These are phyloP conservation scores for Cutaneotrichosporon spelunceum DNA, from an alignment of 1,284 basidiomycete genomes.

Conservation along the genomic window DNA sequence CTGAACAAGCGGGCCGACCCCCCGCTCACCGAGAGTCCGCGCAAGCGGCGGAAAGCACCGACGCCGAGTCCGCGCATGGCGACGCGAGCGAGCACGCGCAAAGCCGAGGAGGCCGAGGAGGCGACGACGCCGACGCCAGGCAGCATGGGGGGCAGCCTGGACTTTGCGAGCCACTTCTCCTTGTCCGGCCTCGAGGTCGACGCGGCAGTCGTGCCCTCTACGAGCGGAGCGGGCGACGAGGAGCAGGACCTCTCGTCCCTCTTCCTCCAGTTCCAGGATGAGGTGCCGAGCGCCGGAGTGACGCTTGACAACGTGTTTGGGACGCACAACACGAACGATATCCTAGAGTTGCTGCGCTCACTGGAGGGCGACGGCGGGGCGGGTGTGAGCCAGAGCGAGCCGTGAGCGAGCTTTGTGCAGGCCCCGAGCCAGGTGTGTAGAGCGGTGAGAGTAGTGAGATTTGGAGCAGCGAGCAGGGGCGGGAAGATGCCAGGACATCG, in stretches of 20 bases:
- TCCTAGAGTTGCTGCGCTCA: slow-evolving; percentile 20
- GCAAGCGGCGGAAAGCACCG: slow-evolving; percentile 27
- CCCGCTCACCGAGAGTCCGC: slow-evolving; percentile 28
- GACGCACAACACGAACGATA: slow-evolving; percentile 18
- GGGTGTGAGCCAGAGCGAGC: slow-evolving; percentile 3
- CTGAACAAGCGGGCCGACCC: slow-evolving; percentile 10
- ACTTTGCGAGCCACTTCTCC: slow-evolving; percentile 18
- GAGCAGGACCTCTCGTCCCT: slow-evolving; percentile 19
- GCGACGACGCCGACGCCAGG: slow-evolving; percentile 20
- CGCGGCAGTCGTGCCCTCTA: not conserved
- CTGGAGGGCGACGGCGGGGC: slow-evolving; percentile 18
- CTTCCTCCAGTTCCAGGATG: slow-evolving; percentile 23
- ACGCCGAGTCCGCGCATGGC: slow-evolving; percentile 34
- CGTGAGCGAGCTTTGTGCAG: not conserved
- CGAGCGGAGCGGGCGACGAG: not conserved
- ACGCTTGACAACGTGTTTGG: slow-evolving; percentile 21
- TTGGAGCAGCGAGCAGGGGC: no score
- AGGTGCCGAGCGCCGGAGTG: slow-evolving; percentile 3
- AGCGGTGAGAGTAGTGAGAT: no score
- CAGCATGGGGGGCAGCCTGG: slow-evolving; percentile 4
- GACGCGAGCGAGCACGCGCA: slow-evolving; percentile 27
- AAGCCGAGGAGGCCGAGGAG: not conserved
- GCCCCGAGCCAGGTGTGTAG: no score
- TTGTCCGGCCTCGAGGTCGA: slow-evolving; percentile 4
- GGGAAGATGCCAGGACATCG: no score